A percentile compares a stretch with the other conserved stretches of the same genome.
Conservation (phyloP, 257 asterid species). For the Scutellaria baicalensis region DNA sequence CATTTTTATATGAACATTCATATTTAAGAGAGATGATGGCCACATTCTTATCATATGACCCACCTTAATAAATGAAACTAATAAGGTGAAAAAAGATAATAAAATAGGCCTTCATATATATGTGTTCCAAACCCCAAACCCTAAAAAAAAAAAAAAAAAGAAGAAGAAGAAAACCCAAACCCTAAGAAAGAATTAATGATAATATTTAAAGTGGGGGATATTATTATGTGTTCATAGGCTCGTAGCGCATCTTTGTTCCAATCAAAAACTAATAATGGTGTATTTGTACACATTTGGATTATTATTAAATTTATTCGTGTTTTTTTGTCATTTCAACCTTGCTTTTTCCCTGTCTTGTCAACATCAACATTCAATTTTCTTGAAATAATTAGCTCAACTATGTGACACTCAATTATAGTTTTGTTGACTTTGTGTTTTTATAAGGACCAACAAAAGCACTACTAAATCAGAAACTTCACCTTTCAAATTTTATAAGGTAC, state of each 20-base stretch:
- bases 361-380: slow-evolving; percentile 11
- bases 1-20: no score
- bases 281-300: not conserved
- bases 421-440: not conserved
- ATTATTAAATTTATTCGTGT: not conserved
- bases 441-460: not conserved
- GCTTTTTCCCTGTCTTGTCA: slow-evolving; percentile 7
- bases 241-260: not conserved
- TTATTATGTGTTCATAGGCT: not conserved
- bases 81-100: no score
- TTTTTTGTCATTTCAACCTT: slow-evolving; percentile 15
- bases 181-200: no score
- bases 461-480: not conserved
- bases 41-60: no score
- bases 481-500: not conserved
- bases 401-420: slow-evolving; percentile 3
- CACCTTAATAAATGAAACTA: no score
- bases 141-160: no score
- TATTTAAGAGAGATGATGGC: no score
- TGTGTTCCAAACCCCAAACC: no score
- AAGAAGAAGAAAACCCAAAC: no score
- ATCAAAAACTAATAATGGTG: not conserved
- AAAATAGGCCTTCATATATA: no score
- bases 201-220: no score
- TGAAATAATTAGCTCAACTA: not conserved